Evolutionary conservation across 2,329 filamentous ascomycete species (phyloP), one percentile per base, ranked within the genome.

Genomic region (Apiospora hydei): DNA sequence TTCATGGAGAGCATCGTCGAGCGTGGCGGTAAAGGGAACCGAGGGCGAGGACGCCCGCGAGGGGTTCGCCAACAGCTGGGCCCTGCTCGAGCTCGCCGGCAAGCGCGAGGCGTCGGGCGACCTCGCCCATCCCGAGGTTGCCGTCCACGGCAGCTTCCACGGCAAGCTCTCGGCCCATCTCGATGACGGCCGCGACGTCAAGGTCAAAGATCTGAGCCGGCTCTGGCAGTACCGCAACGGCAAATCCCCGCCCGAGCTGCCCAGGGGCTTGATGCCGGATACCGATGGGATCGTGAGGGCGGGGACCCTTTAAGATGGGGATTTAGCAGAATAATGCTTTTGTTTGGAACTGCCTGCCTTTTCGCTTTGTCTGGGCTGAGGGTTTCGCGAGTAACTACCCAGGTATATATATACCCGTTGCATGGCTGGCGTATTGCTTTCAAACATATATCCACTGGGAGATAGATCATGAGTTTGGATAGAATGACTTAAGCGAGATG

Each of bases 141-240:
- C 76, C 3, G 78, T 80, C 2, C 79, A 81, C 68, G 83, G 81
- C 0, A 80, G 77, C 26, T 76, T 76, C 47, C 77, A 76, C 34
- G 67, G 67, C 44, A 21, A 49, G 44, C 26, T 69, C 6, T 30
- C 66, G 14, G 67, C 67, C 69, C 78, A 72, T 72, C 79, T 77
- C 4, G 75, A 81, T 26, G 78, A 81, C 74, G 76, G 79, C 41
- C 66, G 66, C 26, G 81, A 77, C 43, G 83, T 89, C 57, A 87
- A 83, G 77, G 89, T 91, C 7, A 90, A 87, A 80, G 87, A 92
- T 70, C 80, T 92, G 66, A 90, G 89, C 76, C 84, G 90, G 66
- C 79, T 92, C 41, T 91, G 90, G 90, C 82, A 86, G 74, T 92
- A 92, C 77, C 83, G 89, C 69, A 91, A 92, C 76, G 90, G 90